Evolutionary conservation across 371 early-diverging fungal species (phyloP), one percentile per base, ranked within the genome.

Genomic region (Actinomortierella wolfii): DNA sequence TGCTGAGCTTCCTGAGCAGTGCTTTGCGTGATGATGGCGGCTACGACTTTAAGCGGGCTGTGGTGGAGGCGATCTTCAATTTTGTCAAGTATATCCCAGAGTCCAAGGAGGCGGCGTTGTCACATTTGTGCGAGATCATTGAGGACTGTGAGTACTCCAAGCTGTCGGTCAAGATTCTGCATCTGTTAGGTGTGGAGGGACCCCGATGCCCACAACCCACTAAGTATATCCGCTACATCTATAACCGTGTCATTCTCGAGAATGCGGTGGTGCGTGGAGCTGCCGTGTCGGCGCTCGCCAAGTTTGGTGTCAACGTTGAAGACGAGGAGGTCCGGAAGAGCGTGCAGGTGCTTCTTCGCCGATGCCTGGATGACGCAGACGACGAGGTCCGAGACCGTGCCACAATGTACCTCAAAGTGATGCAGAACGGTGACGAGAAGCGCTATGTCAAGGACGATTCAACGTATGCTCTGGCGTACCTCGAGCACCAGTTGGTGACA

Each of bases 91-190:
- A 89, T 61, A 94, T 97, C 65, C 93, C 95, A 3, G 95, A 95
- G 67, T 90, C 92, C 75, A 95, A 93, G 77, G 97, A 97, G 76
- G 83, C 91, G 82, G 97, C 97, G 13, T 83, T 99, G 25, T 91
- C 94, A 14, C 95, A 97, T 61, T 83, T 99, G 49, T 98, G 98
- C 78, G 99, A 99, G 81, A 98, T 99, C 76, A 99, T 99, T 69
- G 99, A 99, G 75, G 99, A 99, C 76, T 99, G 99, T 81, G 98
- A 98, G 77, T 98, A 96, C 77, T 91, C 95, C 23, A 95, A 95
- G 77, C 86, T 99, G 5, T 95, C 97, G 15, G 98, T 97, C 46
- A 91, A 95, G 43, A 92, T 98, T 49, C 83, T 99, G 43, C 92
- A 97, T 78, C 81, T 99, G 43, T 83, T 99, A 29, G 98, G 99